Evolutionary conservation across 495 filamentous ascomycete genomes (phyloP).

Genomic region (Podospora bellae-mahoneyi): DNA sequence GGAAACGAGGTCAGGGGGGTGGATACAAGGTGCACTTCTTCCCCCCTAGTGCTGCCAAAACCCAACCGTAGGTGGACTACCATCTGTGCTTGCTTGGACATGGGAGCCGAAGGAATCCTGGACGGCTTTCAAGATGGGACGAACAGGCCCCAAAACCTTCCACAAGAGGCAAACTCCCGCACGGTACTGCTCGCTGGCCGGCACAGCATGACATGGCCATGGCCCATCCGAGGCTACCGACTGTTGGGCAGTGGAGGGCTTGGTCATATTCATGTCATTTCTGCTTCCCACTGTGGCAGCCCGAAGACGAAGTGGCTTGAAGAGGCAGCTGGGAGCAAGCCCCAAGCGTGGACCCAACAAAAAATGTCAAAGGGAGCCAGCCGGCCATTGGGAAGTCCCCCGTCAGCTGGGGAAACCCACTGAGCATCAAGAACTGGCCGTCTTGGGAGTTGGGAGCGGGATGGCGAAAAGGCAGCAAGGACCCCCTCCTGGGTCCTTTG

Average conservation of each 20-base stretch:
- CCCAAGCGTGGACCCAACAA: constrained; percentile 8
- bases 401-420: constrained; percentile 28
- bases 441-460: constrained; percentile 18
- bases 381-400: not conserved
- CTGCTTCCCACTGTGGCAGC: constrained; percentile 7
- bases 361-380: not conserved
- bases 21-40: constrained; percentile 24
- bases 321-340: constrained; percentile 25
- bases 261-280: constrained; percentile 39
- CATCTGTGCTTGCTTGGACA: constrained; percentile 24
- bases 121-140: constrained; percentile 26
- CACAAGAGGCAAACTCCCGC: constrained; percentile 33
- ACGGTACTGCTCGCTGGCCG: constrained; percentile 27
- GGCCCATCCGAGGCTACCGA: constrained; percentile 25
- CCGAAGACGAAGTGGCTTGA: constrained; percentile 17
- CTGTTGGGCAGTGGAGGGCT: constrained; percentile 16
- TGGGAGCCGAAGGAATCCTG: constrained; percentile 26
- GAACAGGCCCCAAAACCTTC: constrained; percentile 33
- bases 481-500: constrained; percentile 28
- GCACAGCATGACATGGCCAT: constrained; percentile 23
- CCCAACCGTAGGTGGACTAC: constrained; percentile 5
- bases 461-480: constrained; percentile 10
- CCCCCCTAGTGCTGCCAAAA: constrained; percentile 27
- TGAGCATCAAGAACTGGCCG: constrained; percentile 20
- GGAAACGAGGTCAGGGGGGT: constrained; percentile 33